phyloP scores from a whole-genome alignment of 2,329 filamentous ascomycete species.

The Cordyceps tenuipes region DNA sequence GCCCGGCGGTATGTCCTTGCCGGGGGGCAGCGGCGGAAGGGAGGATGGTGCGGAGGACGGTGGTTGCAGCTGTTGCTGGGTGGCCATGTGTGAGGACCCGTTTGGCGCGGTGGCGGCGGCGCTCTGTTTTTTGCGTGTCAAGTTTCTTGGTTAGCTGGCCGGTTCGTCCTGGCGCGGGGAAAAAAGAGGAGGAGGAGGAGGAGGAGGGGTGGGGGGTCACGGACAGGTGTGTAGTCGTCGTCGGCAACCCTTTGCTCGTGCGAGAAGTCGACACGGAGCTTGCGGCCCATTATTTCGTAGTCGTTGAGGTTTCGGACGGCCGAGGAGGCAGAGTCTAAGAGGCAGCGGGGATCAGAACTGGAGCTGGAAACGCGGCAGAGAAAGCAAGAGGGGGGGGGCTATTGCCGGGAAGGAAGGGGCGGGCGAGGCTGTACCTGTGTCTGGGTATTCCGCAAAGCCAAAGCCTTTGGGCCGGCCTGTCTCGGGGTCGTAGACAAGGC shows the following conservation, averaged over 20 bases:
- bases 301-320: conserved; percentile 94
- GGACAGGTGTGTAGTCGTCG: conserved; percentile 38
- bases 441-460: conserved; percentile 91
- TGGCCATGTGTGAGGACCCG: conserved; percentile 23
- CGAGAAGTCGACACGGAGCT: conserved; percentile 90
- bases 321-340: conserved; percentile 68
- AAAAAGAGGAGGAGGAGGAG: conserved; percentile 10
- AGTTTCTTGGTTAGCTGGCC: not conserved
- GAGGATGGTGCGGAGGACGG: conserved; percentile 27
- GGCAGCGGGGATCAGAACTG: not conserved
- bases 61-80: conserved; percentile 15
- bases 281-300: conserved; percentile 88
- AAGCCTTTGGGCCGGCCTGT: conserved; percentile 93
- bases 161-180: not conserved
- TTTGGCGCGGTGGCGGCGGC: conserved; percentile 20
- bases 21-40: conserved; percentile 74
- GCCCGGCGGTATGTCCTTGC: conserved; percentile 74
- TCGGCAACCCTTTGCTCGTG: conserved; percentile 76
- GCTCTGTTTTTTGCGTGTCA: not conserved
- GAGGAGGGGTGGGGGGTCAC: not conserved
- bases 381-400: not conserved
- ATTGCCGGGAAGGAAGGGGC: not conserved
- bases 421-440: conserved; percentile 54
- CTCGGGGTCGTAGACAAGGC: conserved; percentile 90
- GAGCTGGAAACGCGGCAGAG: not conserved